Evolutionary conservation across 2,329 filamentous ascomycete genomes (phyloP).

Genomic region (Fusarium heterosporum): DNA sequence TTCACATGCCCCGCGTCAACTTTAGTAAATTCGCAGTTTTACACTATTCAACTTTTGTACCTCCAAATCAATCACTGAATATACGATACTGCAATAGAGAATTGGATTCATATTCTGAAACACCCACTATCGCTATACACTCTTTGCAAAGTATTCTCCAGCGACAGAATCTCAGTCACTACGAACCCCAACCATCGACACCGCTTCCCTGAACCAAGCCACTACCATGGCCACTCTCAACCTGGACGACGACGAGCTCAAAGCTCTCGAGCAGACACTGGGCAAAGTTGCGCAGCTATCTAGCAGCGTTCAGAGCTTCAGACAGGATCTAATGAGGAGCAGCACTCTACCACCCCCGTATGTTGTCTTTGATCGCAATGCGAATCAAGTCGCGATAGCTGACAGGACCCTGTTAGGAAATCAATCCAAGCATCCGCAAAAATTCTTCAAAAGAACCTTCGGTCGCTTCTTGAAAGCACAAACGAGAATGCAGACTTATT

Average conservation of each 20-base stretch:
- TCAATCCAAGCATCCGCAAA: conserved; percentile 78
- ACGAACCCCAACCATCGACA: not conserved
- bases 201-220: not conserved
- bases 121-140: not conserved
- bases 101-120: not conserved
- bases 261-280: conserved; percentile 77
- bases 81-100: not conserved
- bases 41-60: not conserved
- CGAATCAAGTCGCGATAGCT: conserved; percentile 7
- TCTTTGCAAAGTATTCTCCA: not conserved
- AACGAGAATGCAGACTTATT: conserved; percentile 75
- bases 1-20: conserved; percentile 28
- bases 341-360: conserved; percentile 77
- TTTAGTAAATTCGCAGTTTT: too few species aligned
- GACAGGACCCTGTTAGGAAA: conserved; percentile 59
- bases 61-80: not conserved
- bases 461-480: conserved; percentile 73
- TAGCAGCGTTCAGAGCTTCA: conserved; percentile 74
- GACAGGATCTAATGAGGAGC: conserved; percentile 68
- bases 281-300: conserved; percentile 76
- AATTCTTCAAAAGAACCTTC: conserved; percentile 78
- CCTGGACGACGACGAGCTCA: conserved; percentile 69
- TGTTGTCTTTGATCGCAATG: not conserved
- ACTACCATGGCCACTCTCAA: conserved; percentile 58
- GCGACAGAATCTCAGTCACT: not conserved